A percentile compares a stretch with the other conserved stretches of the same genome.
phyloP scores from a whole-genome alignment of 2,329 filamentous ascomycete genomes.

The Cercospora beticola region DNA sequence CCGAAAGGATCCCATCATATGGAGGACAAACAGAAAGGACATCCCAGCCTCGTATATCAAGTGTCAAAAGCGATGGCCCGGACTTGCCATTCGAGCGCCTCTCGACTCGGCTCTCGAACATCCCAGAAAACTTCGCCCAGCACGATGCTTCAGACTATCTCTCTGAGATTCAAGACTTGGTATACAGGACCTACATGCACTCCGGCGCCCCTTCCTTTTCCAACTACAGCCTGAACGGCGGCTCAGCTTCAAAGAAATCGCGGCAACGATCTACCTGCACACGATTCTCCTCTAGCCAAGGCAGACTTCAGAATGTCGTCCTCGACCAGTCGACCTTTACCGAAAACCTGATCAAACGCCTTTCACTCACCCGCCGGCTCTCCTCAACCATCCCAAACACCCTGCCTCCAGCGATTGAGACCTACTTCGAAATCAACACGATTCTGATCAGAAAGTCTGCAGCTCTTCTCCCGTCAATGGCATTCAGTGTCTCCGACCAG shows the following conservation, averaged over 20 bases:
- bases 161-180: conserved; percentile 70
- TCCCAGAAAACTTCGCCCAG: conserved; percentile 62
- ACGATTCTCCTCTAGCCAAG: neutral
- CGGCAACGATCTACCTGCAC: neutral
- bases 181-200: conserved; percentile 46
- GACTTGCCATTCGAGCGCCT: neutral
- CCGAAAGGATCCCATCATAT: neutral
- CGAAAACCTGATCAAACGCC: conserved; percentile 14
- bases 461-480: conserved; percentile 7
- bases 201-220: neutral
- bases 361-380: conserved; percentile 8
- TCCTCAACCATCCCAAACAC: conserved; percentile 9
- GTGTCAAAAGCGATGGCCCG: neutral
- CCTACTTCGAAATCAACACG: conserved; percentile 10
- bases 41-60: neutral
- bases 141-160: conserved; percentile 82
- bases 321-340: conserved; percentile 17
- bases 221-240: neutral
- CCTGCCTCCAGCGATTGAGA: conserved; percentile 12
- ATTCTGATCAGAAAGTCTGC: conserved; percentile 11
- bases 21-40: neutral
- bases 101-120: neutral
- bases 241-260: neutral
- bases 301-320: neutral
- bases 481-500: conserved; percentile 4